These are phyloP conservation scores for Achlya hypogyna DNA, from an alignment of 352 stramenopile species.

Conservation along the genomic window DNA sequence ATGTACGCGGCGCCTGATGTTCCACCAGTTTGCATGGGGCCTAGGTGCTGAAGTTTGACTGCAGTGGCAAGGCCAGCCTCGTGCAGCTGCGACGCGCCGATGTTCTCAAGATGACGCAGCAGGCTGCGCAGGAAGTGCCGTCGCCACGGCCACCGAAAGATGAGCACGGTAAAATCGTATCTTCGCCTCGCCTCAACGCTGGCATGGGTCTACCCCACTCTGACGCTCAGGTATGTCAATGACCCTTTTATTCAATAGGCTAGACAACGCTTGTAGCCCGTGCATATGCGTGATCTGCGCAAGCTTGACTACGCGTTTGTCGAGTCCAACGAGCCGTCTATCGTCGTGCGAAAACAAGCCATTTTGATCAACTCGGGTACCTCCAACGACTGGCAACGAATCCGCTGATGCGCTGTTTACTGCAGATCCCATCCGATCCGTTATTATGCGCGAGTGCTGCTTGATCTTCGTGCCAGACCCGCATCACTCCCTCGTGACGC, in stretches of 20 bases:
- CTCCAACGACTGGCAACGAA: not conserved
- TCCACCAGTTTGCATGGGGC: not conserved
- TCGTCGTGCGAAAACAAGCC: constrained; percentile 66
- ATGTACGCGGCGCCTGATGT: not conserved
- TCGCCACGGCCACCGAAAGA: not conserved
- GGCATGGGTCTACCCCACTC: not conserved
- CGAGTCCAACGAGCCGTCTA: constrained; percentile 61
- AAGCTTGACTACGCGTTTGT: constrained; percentile 67
- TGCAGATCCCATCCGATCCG: constrained; percentile 53
- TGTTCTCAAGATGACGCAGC: constrained; percentile 45
- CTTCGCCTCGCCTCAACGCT: not conserved
- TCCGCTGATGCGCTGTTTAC: not conserved
- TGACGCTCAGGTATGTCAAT: constrained; percentile 12
- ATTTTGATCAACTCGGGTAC: constrained; percentile 67
- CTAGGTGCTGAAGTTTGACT: constrained; percentile 45
- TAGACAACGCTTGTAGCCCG: constrained; percentile 25
- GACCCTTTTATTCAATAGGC: not conserved
- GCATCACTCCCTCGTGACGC: constrained; percentile 46
- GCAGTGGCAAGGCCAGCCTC: constrained; percentile 37
- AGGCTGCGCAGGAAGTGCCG: constrained; percentile 29
- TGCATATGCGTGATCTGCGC: constrained; percentile 68
- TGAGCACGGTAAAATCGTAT: not conserved
- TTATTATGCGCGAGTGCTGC: constrained; percentile 54
- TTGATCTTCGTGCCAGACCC: constrained; percentile 34
- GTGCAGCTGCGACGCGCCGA: constrained; percentile 46